A percentile compares a stretch with the other conserved stretches of the same genome.
These are phyloP conservation scores for Teratosphaeria zuluensis DNA, from an alignment of 2,329 filamentous ascomycete species.

Conservation along the genomic window DNA sequence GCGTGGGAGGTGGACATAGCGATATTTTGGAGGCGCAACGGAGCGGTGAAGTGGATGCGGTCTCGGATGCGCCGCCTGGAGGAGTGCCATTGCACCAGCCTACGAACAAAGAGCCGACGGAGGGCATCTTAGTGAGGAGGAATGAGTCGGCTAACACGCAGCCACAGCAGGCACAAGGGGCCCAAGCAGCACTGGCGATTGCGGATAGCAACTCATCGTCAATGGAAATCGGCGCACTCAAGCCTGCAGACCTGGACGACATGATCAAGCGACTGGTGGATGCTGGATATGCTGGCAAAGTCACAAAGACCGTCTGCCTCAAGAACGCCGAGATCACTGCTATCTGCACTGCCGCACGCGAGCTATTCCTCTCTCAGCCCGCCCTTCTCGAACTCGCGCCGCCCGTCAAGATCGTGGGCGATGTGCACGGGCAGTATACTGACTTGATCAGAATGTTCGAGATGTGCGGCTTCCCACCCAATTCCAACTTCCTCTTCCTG, in stretches of 20 bases:
- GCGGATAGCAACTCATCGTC: slow-evolving; percentile 6
- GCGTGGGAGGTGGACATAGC: slow-evolving; percentile 62
- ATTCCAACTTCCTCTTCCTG: slow-evolving; percentile 84
- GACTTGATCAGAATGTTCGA: slow-evolving; percentile 95
- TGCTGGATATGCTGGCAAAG: slow-evolving; percentile 89
- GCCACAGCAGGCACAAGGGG: slow-evolving; percentile 12
- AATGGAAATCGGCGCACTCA: slow-evolving; percentile 65
- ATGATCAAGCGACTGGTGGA: slow-evolving; percentile 93
- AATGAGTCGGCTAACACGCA: slow-evolving; percentile 2
- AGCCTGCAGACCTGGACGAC: slow-evolving; percentile 88
- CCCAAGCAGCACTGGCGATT: slow-evolving; percentile 23
- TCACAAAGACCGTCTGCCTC: slow-evolving; percentile 92
- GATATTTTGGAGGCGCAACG: slow-evolving; percentile 73
- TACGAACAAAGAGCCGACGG: slow-evolving; percentile 58
- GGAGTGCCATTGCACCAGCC: slow-evolving; percentile 45
- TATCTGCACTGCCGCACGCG: slow-evolving; percentile 80
- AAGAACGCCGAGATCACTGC: slow-evolving; percentile 97
- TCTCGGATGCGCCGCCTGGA: slow-evolving; percentile 80
- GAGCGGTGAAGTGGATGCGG: slow-evolving; percentile 83
- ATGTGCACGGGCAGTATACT: slow-evolving; percentile 94
- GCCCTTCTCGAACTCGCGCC: slow-evolving; percentile 85
- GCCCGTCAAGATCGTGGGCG: slow-evolving; percentile 94
- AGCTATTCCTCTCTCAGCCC: slow-evolving; percentile 84
- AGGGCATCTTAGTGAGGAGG: slow-evolving; percentile 81
- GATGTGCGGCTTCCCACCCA: slow-evolving; percentile 94